Percentiles rank a stretch among this genome's conserved stretches.
These are phyloP conservation scores for Suhomyces xylopsoci DNA, from an alignment of 805 yeast genomes.

Conservation along the genomic window DNA sequence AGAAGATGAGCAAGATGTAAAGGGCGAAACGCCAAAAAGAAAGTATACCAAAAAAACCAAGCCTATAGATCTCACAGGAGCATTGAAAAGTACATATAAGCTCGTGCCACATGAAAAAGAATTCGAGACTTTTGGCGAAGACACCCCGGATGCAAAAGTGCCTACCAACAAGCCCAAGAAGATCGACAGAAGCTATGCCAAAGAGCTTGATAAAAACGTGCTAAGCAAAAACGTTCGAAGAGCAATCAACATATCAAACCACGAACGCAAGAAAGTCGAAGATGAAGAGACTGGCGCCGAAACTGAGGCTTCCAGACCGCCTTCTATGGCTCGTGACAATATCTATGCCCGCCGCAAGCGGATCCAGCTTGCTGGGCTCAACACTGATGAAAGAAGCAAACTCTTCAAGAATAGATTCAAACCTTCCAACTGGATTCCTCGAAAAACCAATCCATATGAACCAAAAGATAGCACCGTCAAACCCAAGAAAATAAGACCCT, in stretches of 20 bases:
- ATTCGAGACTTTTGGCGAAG: slow-evolving; percentile 4
- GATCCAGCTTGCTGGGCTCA: not conserved
- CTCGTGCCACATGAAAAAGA: slow-evolving; percentile 7
- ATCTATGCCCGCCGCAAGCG: not conserved
- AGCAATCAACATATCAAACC: slow-evolving; percentile 6
- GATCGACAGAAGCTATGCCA: slow-evolving; percentile 8
- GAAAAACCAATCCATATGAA: not conserved
- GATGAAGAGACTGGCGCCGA: not conserved
- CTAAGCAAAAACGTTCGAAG: slow-evolving; percentile 8
- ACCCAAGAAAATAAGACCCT: not conserved
- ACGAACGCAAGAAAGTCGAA: not conserved
- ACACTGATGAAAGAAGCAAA: not conserved
- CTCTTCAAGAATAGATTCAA: not conserved
- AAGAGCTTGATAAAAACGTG: slow-evolving; percentile 11
- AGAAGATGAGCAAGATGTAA: not conserved
- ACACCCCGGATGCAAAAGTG: slow-evolving; percentile 2
- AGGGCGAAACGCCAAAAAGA: slow-evolving; percentile 1
- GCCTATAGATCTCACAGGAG: slow-evolving; percentile 10
- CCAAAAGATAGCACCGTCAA: not conserved
- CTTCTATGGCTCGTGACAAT: not conserved
- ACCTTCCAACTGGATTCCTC: not conserved
- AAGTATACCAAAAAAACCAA: slow-evolving; percentile 7
- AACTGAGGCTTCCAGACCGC: not conserved
- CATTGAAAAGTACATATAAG: slow-evolving; percentile 7
- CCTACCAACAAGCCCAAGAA: slow-evolving; percentile 6